Conservation (phyloP, 768 basidiomycete species). For the Favolaschia claudopus region DNA sequence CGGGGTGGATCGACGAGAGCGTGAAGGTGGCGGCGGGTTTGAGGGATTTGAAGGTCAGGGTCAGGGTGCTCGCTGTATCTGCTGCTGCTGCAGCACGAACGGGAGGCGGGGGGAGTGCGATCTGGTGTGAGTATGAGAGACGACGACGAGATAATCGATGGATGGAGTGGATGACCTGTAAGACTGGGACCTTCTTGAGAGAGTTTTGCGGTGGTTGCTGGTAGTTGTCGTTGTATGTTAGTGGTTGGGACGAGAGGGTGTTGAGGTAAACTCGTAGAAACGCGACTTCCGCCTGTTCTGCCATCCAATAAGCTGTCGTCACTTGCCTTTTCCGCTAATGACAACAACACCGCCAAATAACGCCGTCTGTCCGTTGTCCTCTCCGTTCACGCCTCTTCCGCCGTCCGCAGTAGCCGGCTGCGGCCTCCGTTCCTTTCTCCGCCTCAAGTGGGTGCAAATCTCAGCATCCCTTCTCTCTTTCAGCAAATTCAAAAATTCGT, state of each 20-base stretch:
- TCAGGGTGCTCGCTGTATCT: too few relatives aligned
- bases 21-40: slow-evolving; percentile 86
- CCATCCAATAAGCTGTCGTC: slow-evolving; percentile 37
- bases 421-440: too few relatives aligned
- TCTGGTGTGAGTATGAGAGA: slow-evolving; percentile 41
- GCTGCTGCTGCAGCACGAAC: slow-evolving; percentile 47
- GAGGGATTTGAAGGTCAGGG: slow-evolving; percentile 87
- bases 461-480: too few relatives aligned
- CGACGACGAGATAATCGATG: too few relatives aligned
- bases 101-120: slow-evolving; percentile 66
- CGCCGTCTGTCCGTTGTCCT: too few relatives aligned
- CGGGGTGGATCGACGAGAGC: slow-evolving; percentile 74
- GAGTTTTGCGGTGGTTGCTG: slow-evolving; percentile 73
- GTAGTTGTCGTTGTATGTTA: slow-evolving; percentile 77
- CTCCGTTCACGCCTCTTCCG: too few relatives aligned
- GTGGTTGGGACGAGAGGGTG: slow-evolving; percentile 69
- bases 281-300: slow-evolving; percentile 66
- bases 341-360: too few relatives aligned
- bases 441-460: too few relatives aligned
- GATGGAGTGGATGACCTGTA: too few relatives aligned
- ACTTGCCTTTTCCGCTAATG: too few relatives aligned
- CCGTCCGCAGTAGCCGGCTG: too few relatives aligned
- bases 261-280: slow-evolving; percentile 74
- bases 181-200: slow-evolving; percentile 72
- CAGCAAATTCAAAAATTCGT: too few relatives aligned